Evolutionary conservation across 1,284 basidiomycete species (phyloP), one percentile per base, ranked within the genome.

Genomic region (Ustilago nuda): DNA sequence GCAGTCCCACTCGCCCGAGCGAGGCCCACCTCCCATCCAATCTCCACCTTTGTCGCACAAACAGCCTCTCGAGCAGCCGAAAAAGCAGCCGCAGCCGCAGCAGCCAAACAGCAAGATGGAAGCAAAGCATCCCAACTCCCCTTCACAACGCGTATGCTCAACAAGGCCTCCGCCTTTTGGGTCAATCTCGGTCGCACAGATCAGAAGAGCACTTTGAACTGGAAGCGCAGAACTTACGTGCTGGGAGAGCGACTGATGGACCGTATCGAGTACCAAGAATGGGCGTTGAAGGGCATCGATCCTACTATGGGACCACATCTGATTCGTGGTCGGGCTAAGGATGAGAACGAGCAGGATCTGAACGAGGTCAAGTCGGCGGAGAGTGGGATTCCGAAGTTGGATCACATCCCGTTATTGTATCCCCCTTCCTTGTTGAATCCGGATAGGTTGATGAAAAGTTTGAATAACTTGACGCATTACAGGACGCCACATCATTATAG

Each of bases 211-310:
- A 73, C 73, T 11, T 72, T 81, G 9, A 76, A 83, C 63, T 85
- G 84, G 84, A 83, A 83, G 43, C 59, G 80, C 11, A 67, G 82
- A 30, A 79, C 82, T 0, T 84, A 81, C 43, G 51, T 57, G 15
- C 13, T 66, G 1, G 84, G 84, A n/a, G 84, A 85, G 63, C 66
- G 69, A 5, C 52, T 85, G 52, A 85, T 85, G 84, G 84, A 85
- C 59, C 68, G 76, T 2, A 83, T 85, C 66, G 81, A 81, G 48
- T 85, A 85, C 43, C 79, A 85, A 53, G 84, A 85, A 50, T 85
- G 84, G 84, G 82, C 81, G 15, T 67, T 85, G 33, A 85, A 85
- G 58, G 81, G 77, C 4, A 81, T 85, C 27, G 83, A 83, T 60
- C 81, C 77, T 8, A 73, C 76, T 2, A 54, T 82, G 52, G 81